phyloP scores from a whole-genome alignment of 106 monocot genomes.

The Dendrobium chrysotoxum region DNA sequence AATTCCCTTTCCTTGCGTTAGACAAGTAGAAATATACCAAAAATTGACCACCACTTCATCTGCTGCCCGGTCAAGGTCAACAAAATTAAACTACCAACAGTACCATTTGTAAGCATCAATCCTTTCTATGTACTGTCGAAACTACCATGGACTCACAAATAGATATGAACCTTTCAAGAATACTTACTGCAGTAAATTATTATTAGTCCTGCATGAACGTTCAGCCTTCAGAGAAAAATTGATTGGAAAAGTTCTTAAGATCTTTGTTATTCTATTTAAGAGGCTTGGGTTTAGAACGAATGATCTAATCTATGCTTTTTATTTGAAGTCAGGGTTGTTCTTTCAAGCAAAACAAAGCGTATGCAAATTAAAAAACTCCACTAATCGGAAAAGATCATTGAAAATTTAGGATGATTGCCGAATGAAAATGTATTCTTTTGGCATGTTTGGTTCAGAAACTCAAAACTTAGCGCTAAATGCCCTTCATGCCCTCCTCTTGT shows the following conservation, averaged over 20 bases:
- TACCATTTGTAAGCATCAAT: neutral
- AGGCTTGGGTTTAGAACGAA: neutral
- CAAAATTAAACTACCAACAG: neutral
- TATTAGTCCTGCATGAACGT: neutral
- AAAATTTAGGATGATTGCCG: neutral
- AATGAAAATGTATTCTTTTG: neutral
- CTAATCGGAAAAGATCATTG: neutral
- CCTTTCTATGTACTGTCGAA: neutral
- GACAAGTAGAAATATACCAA: neutral
- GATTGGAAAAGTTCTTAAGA: neutral
- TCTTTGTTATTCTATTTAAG: neutral
- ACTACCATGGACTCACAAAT: neutral
- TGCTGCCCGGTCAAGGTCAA: neutral
- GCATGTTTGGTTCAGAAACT: neutral
- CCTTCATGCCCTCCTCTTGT: no score
- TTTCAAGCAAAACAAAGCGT: neutral
- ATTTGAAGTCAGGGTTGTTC: neutral
- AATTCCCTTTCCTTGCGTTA: constrained; percentile 2
- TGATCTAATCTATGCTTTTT: neutral
- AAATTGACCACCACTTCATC: neutral
- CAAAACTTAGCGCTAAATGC: no score
- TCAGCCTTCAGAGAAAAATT: neutral
- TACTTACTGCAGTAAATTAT: neutral
- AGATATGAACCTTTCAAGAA: neutral
- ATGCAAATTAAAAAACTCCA: neutral